Conservation (phyloP, 2,329 filamentous ascomycete species). For the Claviceps maximensis region DNA sequence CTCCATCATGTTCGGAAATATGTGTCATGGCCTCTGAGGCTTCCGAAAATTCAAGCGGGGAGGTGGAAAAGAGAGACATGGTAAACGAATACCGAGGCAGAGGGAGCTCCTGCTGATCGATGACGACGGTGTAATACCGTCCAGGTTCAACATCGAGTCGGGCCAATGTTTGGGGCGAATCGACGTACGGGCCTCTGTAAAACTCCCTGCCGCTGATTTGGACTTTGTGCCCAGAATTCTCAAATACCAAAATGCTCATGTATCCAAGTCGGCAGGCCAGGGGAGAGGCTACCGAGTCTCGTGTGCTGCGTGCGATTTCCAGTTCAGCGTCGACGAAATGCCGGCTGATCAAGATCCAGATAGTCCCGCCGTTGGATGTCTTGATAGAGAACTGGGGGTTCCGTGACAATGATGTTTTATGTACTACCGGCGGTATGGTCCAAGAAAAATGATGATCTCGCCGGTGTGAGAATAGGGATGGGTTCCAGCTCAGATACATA, state of each 20-base stretch:
- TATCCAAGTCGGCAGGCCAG: constrained; percentile 54
- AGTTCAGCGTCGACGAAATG: constrained; percentile 66
- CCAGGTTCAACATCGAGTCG: constrained; percentile 38
- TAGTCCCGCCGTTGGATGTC: constrained; percentile 42
- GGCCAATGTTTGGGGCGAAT: constrained; percentile 83
- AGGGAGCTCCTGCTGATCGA: constrained; percentile 68
- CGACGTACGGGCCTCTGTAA: constrained; percentile 74
- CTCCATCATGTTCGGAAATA: constrained; percentile 43
- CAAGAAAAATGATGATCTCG: constrained; percentile 88
- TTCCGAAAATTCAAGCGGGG: constrained; percentile 44
- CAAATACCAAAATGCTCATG: constrained; percentile 76
- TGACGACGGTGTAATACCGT: constrained; percentile 45
- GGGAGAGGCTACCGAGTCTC: constrained; percentile 24
- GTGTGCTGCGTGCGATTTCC: constrained; percentile 35
- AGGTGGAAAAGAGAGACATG: constrained; percentile 65
- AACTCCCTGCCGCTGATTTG: constrained; percentile 59
- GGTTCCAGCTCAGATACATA: constrained; percentile 96
- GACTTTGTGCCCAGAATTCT: constrained; percentile 55
- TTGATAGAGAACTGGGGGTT: constrained; percentile 62
- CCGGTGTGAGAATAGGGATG: constrained; percentile 62
- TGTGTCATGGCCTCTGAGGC: constrained; percentile 48
- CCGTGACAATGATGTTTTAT: constrained; percentile 43
- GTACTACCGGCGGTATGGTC: constrained; percentile 42
- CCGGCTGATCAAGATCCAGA: constrained; percentile 78
- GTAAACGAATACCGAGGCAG: constrained; percentile 70